Evolutionary conservation across 768 basidiomycete species (phyloP).

Genomic region (Pleurotus sapidus): DNA sequence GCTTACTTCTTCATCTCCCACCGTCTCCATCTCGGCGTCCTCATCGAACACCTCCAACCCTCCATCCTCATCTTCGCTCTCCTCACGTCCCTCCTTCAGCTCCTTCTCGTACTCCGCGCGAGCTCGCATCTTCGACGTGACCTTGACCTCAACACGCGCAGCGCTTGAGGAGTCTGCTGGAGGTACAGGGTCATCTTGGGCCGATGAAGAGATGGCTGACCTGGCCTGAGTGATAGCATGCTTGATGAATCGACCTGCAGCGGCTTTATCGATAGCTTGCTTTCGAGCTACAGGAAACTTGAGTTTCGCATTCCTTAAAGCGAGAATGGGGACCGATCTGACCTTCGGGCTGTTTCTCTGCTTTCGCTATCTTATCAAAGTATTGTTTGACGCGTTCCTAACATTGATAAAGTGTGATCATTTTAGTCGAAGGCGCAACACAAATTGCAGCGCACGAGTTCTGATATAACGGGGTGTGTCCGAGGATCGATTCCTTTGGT

Average conservation of each 20-base stretch:
- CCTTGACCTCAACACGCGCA: slow-evolving; percentile 43
- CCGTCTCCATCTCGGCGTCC: slow-evolving; percentile 16
- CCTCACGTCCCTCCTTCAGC: slow-evolving; percentile 47
- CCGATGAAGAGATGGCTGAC: slow-evolving; percentile 29
- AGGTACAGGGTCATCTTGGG: slow-evolving; percentile 21
- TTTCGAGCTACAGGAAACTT: slow-evolving; percentile 28
- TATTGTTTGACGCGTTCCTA: slow-evolving; percentile 78
- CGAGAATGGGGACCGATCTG: slow-evolving; percentile 15
- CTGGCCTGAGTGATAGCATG: slow-evolving; percentile 72
- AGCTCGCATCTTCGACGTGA: slow-evolving; percentile 74
- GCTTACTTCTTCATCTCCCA: slow-evolving; percentile 12
- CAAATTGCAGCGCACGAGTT: slow-evolving; percentile 45
- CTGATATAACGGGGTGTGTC: slow-evolving; percentile 72
- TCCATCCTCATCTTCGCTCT: slow-evolving; percentile 34
- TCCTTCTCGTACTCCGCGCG: slow-evolving; percentile 62
- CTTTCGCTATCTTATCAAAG: slow-evolving; percentile 77
- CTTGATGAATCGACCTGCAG: slow-evolving; percentile 81
- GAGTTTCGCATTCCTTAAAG: not conserved
- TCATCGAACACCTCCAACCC: slow-evolving; percentile 36
- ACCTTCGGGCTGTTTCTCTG: slow-evolving; percentile 68
- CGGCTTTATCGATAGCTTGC: slow-evolving; percentile 69
- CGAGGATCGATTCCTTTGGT: slow-evolving; percentile 77
- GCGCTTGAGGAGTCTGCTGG: not conserved
- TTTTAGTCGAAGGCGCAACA: no score
- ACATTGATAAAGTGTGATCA: no score